Evolutionary conservation across 495 filamentous ascomycete genomes (phyloP).

Genomic region (Podospora conica): DNA sequence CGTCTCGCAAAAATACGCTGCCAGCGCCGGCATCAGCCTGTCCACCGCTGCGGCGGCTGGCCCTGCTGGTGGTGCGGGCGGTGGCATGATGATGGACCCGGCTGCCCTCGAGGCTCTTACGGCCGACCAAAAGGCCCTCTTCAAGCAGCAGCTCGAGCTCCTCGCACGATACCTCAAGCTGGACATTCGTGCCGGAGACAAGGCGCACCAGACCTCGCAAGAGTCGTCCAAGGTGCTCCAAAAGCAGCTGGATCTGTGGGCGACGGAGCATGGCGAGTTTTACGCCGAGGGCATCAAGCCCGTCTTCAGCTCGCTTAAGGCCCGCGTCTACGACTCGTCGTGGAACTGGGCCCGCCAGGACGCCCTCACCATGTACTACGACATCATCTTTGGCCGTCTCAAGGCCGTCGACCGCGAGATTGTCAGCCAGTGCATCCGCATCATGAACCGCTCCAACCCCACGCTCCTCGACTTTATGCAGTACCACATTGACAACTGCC

Average conservation of each 20-base stretch:
- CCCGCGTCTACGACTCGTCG: conserved; percentile 92
- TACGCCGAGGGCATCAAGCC: conserved; percentile 94
- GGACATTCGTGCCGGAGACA: conserved; percentile 91
- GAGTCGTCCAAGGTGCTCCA: conserved; percentile 81
- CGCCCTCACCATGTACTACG: conserved; percentile 96
- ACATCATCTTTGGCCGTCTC: conserved; percentile 95
- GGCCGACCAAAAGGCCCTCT: conserved; percentile 87
- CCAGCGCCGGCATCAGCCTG: conserved; percentile 75
- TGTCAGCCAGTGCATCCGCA: conserved; percentile 93
- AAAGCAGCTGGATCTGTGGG: conserved; percentile 91
- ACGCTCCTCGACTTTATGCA: conserved; percentile 98
- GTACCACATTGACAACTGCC: conserved; percentile 99
- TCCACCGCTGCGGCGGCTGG: conserved; percentile 65
- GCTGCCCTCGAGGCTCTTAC: conserved; percentile 94
- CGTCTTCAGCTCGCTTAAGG: conserved; percentile 86
- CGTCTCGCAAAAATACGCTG: conserved; percentile 81
- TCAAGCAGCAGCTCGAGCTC: conserved; percentile 95
- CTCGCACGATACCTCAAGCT: conserved; percentile 95
- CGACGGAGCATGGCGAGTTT: conserved; percentile 88
- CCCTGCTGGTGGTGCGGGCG: conserved; percentile 64
- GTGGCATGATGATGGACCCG: conserved; percentile 98
- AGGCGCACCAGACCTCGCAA: conserved; percentile 76
- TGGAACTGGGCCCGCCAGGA: conserved; percentile 99
- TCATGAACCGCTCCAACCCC: conserved; percentile 99
- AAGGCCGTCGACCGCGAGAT: conserved; percentile 94